A percentile compares a stretch with the other conserved stretches of the same genome.
Conservation (phyloP, 129 eudicot genomes). For the Gnaphalium uliginosum region DNA sequence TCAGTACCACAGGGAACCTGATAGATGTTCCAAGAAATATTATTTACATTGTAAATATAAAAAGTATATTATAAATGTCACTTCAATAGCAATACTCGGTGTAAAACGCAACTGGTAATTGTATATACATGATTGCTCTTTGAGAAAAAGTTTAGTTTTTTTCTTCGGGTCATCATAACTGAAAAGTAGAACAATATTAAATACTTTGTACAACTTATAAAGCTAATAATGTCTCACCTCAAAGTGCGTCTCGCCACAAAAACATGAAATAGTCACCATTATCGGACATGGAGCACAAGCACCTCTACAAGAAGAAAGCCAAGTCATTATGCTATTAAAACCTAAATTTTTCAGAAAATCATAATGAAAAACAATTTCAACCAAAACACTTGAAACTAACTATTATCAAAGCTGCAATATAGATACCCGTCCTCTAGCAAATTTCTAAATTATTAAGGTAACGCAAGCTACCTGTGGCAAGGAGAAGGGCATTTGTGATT, state of each 20-base stretch:
- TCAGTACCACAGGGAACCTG: conserved; percentile 99
- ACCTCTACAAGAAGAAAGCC: conserved; percentile 64
- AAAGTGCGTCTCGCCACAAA: conserved; percentile 82
- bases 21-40: conserved; percentile 21
- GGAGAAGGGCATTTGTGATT: conserved; percentile 99
- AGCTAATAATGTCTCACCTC: conserved; percentile 61
- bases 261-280: conserved; percentile 95
- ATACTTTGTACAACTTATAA: conserved; percentile 12
- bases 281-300: conserved; percentile 99
- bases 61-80: not conserved
- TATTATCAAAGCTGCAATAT: not conserved
- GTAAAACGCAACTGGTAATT: conserved; percentile 3
- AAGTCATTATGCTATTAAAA: not conserved
- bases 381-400: not conserved
- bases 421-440: not conserved
- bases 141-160: not conserved
- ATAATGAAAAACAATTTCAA: not conserved
- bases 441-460: conserved; percentile 6
- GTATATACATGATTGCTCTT: not conserved
- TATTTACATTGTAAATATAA: conserved; percentile 8
- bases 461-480: conserved; percentile 74
- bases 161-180: not conserved
- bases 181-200: not conserved
- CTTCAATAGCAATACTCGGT: conserved; percentile 1
- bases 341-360: not conserved